Percentiles rank a stretch among this genome's conserved stretches.
These are phyloP conservation scores for Terfezia boudieri DNA, from an alignment of 495 filamentous ascomycete genomes.

Conservation along the genomic window DNA sequence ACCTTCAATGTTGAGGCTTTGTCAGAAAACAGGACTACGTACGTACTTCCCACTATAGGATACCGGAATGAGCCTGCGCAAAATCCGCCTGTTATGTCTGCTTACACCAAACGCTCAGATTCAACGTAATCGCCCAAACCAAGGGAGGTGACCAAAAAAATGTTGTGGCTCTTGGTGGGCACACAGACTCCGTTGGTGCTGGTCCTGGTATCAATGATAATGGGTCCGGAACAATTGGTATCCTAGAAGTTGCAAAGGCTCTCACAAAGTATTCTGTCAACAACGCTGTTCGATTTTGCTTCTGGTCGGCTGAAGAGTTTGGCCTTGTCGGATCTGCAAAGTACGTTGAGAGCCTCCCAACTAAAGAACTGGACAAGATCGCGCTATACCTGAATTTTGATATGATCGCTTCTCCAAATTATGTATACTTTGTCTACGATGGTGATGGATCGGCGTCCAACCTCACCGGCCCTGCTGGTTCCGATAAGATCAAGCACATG, in stretches of 20 bases:
- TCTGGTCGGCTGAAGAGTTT: constrained; percentile 40
- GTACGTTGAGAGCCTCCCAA: constrained; percentile 31
- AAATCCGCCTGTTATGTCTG: not conserved
- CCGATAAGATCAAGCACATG: constrained; percentile 36
- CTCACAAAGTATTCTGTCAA: constrained; percentile 36
- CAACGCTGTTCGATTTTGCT: constrained; percentile 47
- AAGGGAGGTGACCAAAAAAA: constrained; percentile 42
- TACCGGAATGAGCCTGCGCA: not conserved
- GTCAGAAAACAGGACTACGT: constrained; percentile 27
- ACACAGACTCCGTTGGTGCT: constrained; percentile 44
- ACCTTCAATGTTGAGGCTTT: constrained; percentile 20
- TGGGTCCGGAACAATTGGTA: constrained; percentile 40
- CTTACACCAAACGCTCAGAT: constrained; percentile 1
- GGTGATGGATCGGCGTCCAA: constrained; percentile 43
- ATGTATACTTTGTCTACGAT: constrained; percentile 44
- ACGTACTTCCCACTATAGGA: not conserved
- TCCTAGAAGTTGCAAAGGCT: constrained; percentile 39
- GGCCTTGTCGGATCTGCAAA: constrained; percentile 40
- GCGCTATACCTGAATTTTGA: constrained; percentile 54
- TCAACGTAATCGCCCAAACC: constrained; percentile 48
- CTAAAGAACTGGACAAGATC: constrained; percentile 32
- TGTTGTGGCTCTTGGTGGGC: constrained; percentile 39
- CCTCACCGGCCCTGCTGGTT: constrained; percentile 37
- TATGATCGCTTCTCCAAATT: constrained; percentile 60
- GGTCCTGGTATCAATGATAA: constrained; percentile 47